Percentiles rank a stretch among this genome's conserved stretches.
Conservation (phyloP, 2,329 filamentous ascomycete species). For the Cladophialophora yegresii region DNA sequence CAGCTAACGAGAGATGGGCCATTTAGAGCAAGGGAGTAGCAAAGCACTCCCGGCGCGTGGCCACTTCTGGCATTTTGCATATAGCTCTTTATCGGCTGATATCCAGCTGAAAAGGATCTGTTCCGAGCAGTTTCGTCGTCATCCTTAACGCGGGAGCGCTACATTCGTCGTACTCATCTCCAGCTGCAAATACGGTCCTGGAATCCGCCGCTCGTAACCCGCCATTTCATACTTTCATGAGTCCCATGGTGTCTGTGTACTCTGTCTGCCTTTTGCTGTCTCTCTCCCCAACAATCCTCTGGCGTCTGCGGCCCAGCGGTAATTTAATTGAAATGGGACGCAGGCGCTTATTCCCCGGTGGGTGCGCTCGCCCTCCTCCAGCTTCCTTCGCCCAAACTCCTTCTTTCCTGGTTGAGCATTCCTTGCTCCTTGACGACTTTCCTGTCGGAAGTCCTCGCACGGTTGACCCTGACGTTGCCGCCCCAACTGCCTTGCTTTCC, state of each 20-base stretch:
- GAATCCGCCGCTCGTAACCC: neutral
- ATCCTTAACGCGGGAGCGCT: neutral
- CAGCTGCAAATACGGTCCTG: neutral
- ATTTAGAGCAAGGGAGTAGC: neutral
- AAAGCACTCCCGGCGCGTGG: neutral
- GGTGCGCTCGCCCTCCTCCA: conserved; percentile 9
- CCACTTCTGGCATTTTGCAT: neutral
- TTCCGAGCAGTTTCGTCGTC: neutral
- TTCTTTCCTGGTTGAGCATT: conserved; percentile 10
- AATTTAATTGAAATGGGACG: neutral
- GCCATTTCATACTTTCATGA: neutral
- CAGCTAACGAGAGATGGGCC: neutral
- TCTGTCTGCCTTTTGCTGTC: neutral
- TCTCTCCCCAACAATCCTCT: neutral
- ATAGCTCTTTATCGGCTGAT: neutral
- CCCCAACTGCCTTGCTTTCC: conserved; percentile 47
- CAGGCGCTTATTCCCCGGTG: neutral
- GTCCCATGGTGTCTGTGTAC: neutral
- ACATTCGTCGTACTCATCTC: neutral
- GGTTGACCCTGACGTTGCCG: conserved; percentile 43
- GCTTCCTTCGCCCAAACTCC: neutral
- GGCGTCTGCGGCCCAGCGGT: neutral
- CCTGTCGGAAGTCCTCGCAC: conserved; percentile 39
- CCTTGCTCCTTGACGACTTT: conserved; percentile 33
- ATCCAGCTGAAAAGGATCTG: neutral